Base-by-base conservation (phyloP, 768 basidiomycete species). In the Mycena maculata region DNA sequence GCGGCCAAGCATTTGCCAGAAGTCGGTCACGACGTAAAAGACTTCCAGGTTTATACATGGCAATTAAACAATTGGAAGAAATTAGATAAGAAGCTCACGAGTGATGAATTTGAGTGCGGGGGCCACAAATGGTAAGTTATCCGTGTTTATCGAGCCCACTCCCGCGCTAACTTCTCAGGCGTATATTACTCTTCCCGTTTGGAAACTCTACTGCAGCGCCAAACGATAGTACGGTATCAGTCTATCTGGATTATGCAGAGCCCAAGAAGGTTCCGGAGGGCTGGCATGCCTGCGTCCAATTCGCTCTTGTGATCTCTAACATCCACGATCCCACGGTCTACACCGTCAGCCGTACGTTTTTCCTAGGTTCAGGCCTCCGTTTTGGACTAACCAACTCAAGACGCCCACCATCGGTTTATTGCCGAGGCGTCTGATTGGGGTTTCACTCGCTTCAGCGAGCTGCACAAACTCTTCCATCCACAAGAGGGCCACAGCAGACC, bases 341-440 rank as follows among this genome's bases (percentile, higher is more conserved):
- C 81, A 97, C 96, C 70, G 96, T 97, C 76, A 95, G 93, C 88
- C 96, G 97, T 98, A 75, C 76, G 90, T 86, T 63, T 53, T 45
- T 39, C 48, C 23, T 41, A 62, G 23, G 56, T 49, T 44, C 63
- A 25, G 42, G 69, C 54, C 22, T 23, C 23, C 60, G 30, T n/a
- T 54, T 22, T 44, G 42, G 18, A 56, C 52, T 44, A 38, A 36
- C 27, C 38, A 45, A 33, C 20, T 69, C 27, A 78, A 98, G 97
- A 99, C 79, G 97, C 97, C n/a, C 96, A 98, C 72, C 97, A 99
- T 83, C 94, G 97, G 59, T 99, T 99, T 83, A 96, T 98, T 76
- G 88, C 94, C 63, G 96, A 99, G 80, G 97, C 98, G 79, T 97
- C 95, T 76, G 96, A 98, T 80, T 99, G 97, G 97, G 97, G 97